Evolutionary conservation across 495 filamentous ascomycete genomes (phyloP).

Genomic region (Cercophora samala): DNA sequence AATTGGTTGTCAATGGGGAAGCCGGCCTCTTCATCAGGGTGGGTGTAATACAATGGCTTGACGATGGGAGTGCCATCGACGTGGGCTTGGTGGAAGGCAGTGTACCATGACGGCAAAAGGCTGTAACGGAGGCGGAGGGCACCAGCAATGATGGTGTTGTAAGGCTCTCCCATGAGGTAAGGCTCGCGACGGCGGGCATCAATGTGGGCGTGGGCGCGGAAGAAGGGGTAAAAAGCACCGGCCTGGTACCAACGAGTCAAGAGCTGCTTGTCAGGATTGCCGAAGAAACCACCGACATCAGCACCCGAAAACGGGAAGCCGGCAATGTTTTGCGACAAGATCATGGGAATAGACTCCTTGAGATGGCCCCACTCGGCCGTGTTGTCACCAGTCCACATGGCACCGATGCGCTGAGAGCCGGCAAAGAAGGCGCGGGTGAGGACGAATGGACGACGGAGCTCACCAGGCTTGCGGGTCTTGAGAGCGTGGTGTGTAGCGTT

Average conservation of each 20-base stretch:
- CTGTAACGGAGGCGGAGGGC: constrained; percentile 86
- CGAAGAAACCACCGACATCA: constrained; percentile 97
- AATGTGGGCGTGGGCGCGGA: constrained; percentile 97
- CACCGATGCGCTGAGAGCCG: constrained; percentile 81
- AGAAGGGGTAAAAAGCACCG: constrained; percentile 97
- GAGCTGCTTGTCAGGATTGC: constrained; percentile 88
- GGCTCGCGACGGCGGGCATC: constrained; percentile 92
- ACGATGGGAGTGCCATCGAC: constrained; percentile 81
- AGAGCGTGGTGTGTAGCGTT: constrained; percentile 88
- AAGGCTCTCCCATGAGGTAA: constrained; percentile 80
- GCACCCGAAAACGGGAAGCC: constrained; percentile 94
- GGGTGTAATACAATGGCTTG: constrained; percentile 85
- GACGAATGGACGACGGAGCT: constrained; percentile 76
- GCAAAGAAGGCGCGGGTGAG: constrained; percentile 89
- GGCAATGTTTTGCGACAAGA: constrained; percentile 83
- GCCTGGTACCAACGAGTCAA: constrained; percentile 94
- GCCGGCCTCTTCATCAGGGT: constrained; percentile 80
- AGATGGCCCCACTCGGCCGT: constrained; percentile 91
- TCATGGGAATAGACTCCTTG: constrained; percentile 80
- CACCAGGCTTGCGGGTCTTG: constrained; percentile 73
- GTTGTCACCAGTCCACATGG: constrained; percentile 99
- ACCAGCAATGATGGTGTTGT: constrained; percentile 79
- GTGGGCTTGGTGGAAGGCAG: constrained; percentile 86
- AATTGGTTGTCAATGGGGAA: constrained; percentile 91
- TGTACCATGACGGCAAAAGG: constrained; percentile 93